Evolutionary conservation across 2,329 filamentous ascomycete species (phyloP).

Genomic region (Stagonosporopsis vannaccii): DNA sequence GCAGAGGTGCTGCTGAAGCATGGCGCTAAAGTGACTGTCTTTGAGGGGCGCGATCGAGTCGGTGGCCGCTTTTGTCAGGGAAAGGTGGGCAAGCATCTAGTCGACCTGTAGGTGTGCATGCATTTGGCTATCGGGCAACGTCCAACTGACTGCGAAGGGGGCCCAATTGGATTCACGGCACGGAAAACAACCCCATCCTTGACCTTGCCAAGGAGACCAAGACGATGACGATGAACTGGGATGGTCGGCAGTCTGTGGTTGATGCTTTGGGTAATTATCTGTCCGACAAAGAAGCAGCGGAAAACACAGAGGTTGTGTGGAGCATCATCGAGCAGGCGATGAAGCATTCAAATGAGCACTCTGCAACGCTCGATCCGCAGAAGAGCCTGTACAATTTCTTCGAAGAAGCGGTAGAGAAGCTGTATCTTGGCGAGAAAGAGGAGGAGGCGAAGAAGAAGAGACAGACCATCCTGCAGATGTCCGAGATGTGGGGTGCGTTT

Average conservation of each 20-base stretch:
- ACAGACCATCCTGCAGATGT: conserved; percentile 60
- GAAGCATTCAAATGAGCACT: conserved; percentile 67
- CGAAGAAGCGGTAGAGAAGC: conserved; percentile 55
- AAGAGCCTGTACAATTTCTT: conserved; percentile 67
- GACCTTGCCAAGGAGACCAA: conserved; percentile 69
- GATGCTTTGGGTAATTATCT: conserved; percentile 64
- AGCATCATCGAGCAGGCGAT: conserved; percentile 72
- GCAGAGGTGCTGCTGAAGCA: conserved; percentile 71
- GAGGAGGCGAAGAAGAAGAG: conserved; percentile 55
- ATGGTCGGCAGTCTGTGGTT: conserved; percentile 63
- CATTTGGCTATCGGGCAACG: background rate
- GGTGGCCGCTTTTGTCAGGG: conserved; percentile 68
- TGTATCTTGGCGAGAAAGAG: conserved; percentile 47
- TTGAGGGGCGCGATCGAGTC: conserved; percentile 72
- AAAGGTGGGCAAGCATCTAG: conserved; percentile 56
- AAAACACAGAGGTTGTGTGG: conserved; percentile 66
- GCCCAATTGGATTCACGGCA: conserved; percentile 84
- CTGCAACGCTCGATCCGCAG: conserved; percentile 59
- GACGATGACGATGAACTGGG: conserved; percentile 62
- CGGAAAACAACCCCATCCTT: conserved; percentile 72
- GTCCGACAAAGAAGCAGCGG: conserved; percentile 47
- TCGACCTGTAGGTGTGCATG: conserved; percentile 62
- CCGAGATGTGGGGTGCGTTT: conserved; percentile 74
- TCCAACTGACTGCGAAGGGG: conserved; percentile 57
- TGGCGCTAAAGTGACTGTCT: conserved; percentile 71